Evolutionary conservation across 495 filamentous ascomycete species (phyloP), one percentile per base, ranked within the genome.

Genomic region (Penicillium egyptiacum): DNA sequence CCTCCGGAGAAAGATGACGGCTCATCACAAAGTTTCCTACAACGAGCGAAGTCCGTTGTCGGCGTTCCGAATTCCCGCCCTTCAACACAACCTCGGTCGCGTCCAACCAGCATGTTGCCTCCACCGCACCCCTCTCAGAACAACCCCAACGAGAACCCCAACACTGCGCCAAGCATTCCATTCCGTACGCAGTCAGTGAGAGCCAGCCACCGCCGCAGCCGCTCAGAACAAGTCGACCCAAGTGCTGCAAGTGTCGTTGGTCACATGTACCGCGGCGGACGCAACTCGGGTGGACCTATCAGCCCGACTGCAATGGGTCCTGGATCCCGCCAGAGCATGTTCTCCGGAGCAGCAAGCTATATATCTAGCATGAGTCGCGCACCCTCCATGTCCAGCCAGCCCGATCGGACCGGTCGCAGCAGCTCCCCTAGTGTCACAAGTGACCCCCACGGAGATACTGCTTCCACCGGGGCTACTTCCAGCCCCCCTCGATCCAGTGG

Each of bases 131-230:
- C 75, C 22, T 69, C 72, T 4, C 55, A 61, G 50, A 59, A 70
- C 56, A 80, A 71, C 54, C 82, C 75, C 5, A 82, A 77, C 55
- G 81, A 85, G 57, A 81, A 96, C 70, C 89, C 91, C 1, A 79
- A 87, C 2, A 95, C 88, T n/a, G 90, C 90, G 9, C 89, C 90
- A 22, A 88, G 86, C 62, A 89, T 96, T 58, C 91, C 90, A 5
- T 77, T 96, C 37, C 87, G 90, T 48, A 81, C 85, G 9, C 74
- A 83, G 57, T 88, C 86, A 57, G 77, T 82, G 12, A 85, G 82
- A 39, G 81, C 59, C 66, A 79, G 70, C 54, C 82, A 80, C 74
- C 84, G 74, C 72, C 86, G 79, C 70, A 81, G 79, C 17, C 80
- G 78, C 69, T 94, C 90, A 50, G 91, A 96, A 58, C 86, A 89